phyloP scores from a whole-genome alignment of 2,329 filamentous ascomycete species.

The Ambrosiella cleistominuta region DNA sequence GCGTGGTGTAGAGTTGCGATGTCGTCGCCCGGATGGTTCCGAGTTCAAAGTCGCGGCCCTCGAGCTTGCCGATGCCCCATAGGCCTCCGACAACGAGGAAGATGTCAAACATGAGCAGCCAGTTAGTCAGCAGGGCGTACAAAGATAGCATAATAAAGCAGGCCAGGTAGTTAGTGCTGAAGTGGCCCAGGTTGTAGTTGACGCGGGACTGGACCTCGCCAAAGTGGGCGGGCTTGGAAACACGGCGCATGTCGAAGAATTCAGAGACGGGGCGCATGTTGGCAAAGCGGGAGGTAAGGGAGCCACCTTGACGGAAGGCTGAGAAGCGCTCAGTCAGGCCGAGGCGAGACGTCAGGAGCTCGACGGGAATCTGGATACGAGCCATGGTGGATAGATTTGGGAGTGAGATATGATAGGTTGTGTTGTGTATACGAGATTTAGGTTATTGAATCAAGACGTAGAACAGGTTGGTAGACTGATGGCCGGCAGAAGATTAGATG shows the following conservation, averaged over 20 bases:
- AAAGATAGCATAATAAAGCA: slow-evolving; percentile 91
- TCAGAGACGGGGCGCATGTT: slow-evolving; percentile 83
- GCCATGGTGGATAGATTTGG: slow-evolving; percentile 38
- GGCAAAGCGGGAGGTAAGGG: slow-evolving; percentile 66
- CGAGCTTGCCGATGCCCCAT: slow-evolving; percentile 79
- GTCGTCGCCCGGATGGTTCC: slow-evolving; percentile 68
- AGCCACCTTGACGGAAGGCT: slow-evolving; percentile 54
- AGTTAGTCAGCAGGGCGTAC: slow-evolving; percentile 84
- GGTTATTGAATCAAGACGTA: not conserved
- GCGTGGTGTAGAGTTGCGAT: slow-evolving; percentile 82
- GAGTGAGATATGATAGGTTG: slow-evolving; percentile 4
- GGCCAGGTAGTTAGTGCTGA: slow-evolving; percentile 94
- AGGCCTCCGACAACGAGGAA: slow-evolving; percentile 71
- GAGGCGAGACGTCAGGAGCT: slow-evolving; percentile 77
- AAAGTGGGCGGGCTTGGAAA: slow-evolving; percentile 90
- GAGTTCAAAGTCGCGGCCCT: slow-evolving; percentile 74
- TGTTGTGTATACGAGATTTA: slow-evolving; percentile 1
- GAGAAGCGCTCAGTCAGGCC: slow-evolving; percentile 75
- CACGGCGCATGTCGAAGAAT: slow-evolving; percentile 87
- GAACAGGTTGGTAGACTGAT: slow-evolving; percentile 2
- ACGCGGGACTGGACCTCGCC: slow-evolving; percentile 75
- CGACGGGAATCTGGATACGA: slow-evolving; percentile 81
- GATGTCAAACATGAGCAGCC: slow-evolving; percentile 78
- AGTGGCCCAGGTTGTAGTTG: slow-evolving; percentile 94
- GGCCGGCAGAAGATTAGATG: not conserved